Percentiles rank a stretch among this genome's conserved stretches.
Evolutionary conservation across 163 green algal genomes (phyloP).

Genomic region (Botryococcus braunii): DNA sequence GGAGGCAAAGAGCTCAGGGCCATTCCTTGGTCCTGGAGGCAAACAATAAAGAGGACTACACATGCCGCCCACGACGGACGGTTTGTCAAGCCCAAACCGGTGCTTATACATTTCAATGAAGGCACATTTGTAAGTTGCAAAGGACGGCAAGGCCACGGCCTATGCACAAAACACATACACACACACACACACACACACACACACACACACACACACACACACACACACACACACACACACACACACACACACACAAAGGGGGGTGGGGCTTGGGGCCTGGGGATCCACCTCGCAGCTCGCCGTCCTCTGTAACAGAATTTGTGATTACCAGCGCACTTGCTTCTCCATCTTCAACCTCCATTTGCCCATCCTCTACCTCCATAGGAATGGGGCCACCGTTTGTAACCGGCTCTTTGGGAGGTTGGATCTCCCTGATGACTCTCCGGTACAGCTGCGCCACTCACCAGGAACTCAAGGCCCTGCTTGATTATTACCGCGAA

Average conservation of each 20-base stretch:
- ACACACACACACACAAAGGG: not conserved
- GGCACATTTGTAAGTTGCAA: not conserved
- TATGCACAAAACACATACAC: not conserved
- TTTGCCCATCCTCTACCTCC: not conserved
- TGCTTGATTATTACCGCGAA: not conserved
- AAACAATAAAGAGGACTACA: too few relatives aligned
- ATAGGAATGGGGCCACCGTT: not conserved
- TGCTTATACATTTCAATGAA: not conserved
- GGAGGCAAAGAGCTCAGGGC: too few relatives aligned
- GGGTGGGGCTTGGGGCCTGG: not conserved
- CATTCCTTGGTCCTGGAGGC: too few relatives aligned
- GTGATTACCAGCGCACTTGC: not conserved
- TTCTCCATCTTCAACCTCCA: not conserved
- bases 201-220: not conserved
- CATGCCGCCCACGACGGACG: too few relatives aligned
- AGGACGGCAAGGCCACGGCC: not conserved
- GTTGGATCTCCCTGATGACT: not conserved
- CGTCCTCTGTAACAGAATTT: not conserved
- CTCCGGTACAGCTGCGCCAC: not conserved
- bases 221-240: too few relatives aligned
- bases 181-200: not conserved
- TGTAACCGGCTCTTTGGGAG: not conserved
- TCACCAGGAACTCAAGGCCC: not conserved
- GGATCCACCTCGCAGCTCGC: constrained; percentile 4
- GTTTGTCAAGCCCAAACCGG: too few relatives aligned